Percentiles rank a stretch among this genome's conserved stretches.
Evolutionary conservation across 2,329 filamentous ascomycete species (phyloP).

Genomic region (Grosmannia clavigera): DNA sequence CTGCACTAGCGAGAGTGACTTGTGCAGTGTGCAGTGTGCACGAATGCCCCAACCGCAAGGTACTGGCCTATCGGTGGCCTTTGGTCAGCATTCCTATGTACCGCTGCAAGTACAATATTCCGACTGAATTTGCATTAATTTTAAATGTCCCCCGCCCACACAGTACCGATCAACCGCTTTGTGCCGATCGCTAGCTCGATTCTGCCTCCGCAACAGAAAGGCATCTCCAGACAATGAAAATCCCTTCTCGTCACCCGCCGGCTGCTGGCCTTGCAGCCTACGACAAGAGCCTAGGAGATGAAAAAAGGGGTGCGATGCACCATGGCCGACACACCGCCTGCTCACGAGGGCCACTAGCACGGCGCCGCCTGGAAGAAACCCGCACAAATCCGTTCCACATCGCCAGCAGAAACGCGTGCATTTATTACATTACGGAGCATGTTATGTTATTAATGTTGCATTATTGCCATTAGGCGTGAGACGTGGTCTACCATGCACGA

Average conservation of each 20-base stretch:
- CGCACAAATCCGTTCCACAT: no score
- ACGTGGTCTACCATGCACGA: neutral
- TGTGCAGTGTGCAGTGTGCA: neutral
- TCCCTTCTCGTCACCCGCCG: neutral
- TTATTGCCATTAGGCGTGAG: no score
- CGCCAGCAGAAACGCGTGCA: no score
- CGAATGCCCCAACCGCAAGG: neutral
- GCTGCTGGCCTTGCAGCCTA: neutral
- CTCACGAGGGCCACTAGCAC: neutral
- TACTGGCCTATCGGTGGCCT: neutral
- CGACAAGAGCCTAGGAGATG: neutral
- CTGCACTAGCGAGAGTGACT: neutral
- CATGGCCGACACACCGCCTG: slow-evolving; percentile 1
- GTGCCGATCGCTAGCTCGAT: neutral
- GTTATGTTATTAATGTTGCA: no score
- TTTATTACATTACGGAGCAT: no score
- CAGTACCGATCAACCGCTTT: neutral
- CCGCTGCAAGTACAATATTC: neutral
- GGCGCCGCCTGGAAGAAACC: no score
- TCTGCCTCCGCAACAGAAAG: neutral
- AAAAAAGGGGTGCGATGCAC: neutral
- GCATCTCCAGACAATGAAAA: neutral
- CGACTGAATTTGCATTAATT: no score
- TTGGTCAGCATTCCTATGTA: neutral
- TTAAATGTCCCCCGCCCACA: neutral